Evolutionary conservation across 331 rosid genomes (phyloP), one percentile per base, ranked within the genome.

Genomic region (Erythrophleum ivorense): DNA sequence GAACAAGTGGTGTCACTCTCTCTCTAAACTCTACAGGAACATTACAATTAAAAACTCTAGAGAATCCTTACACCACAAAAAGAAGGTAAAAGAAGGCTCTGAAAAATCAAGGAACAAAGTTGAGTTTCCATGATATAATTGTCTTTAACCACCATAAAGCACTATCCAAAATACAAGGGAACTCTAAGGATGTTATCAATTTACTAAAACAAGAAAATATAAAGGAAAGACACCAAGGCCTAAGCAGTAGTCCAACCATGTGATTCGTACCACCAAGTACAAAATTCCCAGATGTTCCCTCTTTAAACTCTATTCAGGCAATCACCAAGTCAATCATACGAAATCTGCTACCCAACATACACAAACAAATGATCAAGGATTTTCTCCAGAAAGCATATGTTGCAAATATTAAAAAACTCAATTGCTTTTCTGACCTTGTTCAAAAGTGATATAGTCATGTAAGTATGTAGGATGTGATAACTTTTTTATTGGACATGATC

Each of bases 301-400:
- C 29, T 31, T 33, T 31, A 3, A 16, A 53, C 15, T 31, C 58
- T 31, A 71, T 45, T 24, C 52, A 54, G 18, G 43, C 50, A 53
- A 54, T 21, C 43, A 71, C 46, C 19, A 36, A 72, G 36, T 38
- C 41, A 48, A 70, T 70, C 34, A 70, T 24, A 70, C 16, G 10
- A 46, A 46, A 64, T 64, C 79, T n/a, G 79, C 67, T 40, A 74
- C 55, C 55, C 55, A 58, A 29, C n/a, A 36, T 0, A 41, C 45
- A 58, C 15, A 2, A 19, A 58, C 48, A 75, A 63, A 33, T 64
- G 2, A 63, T 77, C n/a, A n/a, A 50, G 24, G 10, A 36, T 10
- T 45, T 62, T 48, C 71, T 43, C 43, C 48, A 76, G 65, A 76
- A 76, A 38, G 80, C 45, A 76, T 60, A 41, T 45, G 31, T 24